Evolutionary conservation across 805 yeast species (phyloP), one percentile per base, ranked within the genome.

Genomic region (Naumovozyma castellii): DNA sequence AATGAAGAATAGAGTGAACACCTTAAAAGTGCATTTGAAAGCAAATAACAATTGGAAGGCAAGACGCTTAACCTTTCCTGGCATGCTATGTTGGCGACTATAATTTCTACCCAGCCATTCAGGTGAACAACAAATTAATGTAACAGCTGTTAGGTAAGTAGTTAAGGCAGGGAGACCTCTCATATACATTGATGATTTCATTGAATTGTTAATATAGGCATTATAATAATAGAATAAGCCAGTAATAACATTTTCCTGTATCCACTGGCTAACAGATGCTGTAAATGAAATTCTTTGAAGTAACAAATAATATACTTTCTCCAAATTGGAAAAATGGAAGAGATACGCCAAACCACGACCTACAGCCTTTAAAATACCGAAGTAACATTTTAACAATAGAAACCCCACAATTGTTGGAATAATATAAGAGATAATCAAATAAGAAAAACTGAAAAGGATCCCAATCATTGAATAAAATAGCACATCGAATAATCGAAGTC

Each of bases 1-100:
- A 36, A 85, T 72, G 4, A 79, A 72, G 53, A 88, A 82, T 18
- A 92, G 71, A 10, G 73, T 51, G 42, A 84, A 75, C 12, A 90
- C 94, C 56, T 88, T 90, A 18, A 78, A 51, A 2, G 94, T 78
- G 27, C 80, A 70, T 16, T 69, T 62, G 8, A 76, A 45, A 42
- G 76, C 80, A 51, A 78, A 73, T 20, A 80, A 53, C 2, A 71
- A 47, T 38, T 71, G 68, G 52, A 75, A 81, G 2, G 73, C 37
- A 9, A 64, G 59, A 45, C 92, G 69, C 37, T 71, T 63, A 2
- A 63, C 59, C 0, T 50, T 43, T 33, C 50, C 53, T 31, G 50
- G 50, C 60, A 60, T 54, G 32, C 61, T 57, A 36, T 54, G 51
- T 15, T 46, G 41, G 18, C 54, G 51, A 18, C 57, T 44, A 41